Percentiles rank a stretch among this genome's conserved stretches.
Conservation (phyloP, 2,329 filamentous ascomycete species). For the Fusarium bulbicola region DNA sequence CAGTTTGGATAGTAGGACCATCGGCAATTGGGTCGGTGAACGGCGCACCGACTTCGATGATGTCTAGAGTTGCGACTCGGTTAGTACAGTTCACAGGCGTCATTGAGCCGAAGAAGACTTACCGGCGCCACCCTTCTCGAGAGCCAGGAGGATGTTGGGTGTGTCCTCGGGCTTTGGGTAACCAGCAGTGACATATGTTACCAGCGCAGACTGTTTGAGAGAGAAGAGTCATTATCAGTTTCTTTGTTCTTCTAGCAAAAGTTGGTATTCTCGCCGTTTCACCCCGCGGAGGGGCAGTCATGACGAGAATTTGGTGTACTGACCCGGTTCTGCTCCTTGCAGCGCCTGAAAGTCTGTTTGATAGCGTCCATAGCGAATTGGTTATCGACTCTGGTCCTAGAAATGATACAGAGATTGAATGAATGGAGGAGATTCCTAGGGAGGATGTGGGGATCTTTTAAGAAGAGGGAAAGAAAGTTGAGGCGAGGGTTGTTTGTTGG, state of each 20-base stretch:
- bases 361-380: conserved; percentile 62
- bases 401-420: conserved; percentile 3
- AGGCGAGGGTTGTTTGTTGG: conserved; percentile 12
- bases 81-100: conserved; percentile 18
- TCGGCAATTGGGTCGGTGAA: conserved; percentile 99
- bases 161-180: conserved; percentile 86
- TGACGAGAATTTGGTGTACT: conserved; percentile 40
- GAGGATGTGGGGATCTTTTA: conserved; percentile 24
- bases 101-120: conserved; percentile 44
- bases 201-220: conserved; percentile 74
- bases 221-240: conserved; percentile 30
- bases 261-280: conserved; percentile 10
- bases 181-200: conserved; percentile 96
- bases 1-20: conserved; percentile 94
- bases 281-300: conserved; percentile 45
- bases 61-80: conserved; percentile 59
- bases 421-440: background rate
- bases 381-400: conserved; percentile 6
- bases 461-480: conserved; percentile 1
- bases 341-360: conserved; percentile 67
- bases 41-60: conserved; percentile 94
- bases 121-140: conserved; percentile 95
- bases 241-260: conserved; percentile 2
- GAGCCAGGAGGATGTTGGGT: conserved; percentile 82
- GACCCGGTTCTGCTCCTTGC: conserved; percentile 68